phyloP scores from a whole-genome alignment of 2,329 filamentous ascomycete species.

The Mariannaea sp. region DNA sequence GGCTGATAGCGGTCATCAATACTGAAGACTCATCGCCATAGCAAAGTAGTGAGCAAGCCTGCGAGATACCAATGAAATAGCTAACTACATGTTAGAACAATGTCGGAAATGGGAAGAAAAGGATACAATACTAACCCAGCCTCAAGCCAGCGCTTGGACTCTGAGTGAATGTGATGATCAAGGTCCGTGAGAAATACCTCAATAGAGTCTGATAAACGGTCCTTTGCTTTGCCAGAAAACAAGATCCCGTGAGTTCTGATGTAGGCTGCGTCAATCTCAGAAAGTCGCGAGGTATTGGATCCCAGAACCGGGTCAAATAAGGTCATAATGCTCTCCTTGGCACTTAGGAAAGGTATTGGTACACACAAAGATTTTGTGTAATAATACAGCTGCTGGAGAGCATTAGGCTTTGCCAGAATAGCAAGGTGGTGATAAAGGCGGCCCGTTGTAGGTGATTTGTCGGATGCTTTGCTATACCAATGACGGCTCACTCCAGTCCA shows the following conservation, averaged over 20 bases:
- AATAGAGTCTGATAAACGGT: background rate
- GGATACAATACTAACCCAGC: background rate
- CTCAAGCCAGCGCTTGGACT: background rate
- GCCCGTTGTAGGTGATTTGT: conserved; percentile 75
- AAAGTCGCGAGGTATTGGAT: conserved; percentile 42
- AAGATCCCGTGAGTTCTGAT: conserved; percentile 68
- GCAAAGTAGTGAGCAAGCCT: background rate
- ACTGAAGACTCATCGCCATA: background rate
- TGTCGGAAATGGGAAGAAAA: background rate
- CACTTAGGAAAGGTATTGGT: conserved; percentile 66
- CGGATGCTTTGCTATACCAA: conserved; percentile 85
- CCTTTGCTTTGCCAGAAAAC: conserved; percentile 61
- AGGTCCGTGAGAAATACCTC: background rate
- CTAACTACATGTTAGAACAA: background rate
- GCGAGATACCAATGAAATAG: background rate
- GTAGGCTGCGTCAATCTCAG: conserved; percentile 59
- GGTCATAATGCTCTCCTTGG: conserved; percentile 71
- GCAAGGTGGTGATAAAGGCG: conserved; percentile 88
- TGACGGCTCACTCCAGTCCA: conserved; percentile 81
- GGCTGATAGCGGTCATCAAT: background rate
- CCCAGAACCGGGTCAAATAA: conserved; percentile 65
- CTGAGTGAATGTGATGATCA: background rate
- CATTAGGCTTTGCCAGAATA: conserved; percentile 72
- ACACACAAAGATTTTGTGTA: conserved; percentile 75
- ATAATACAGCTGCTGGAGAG: conserved; percentile 72